Evolutionary conservation across 2,329 filamentous ascomycete species (phyloP), one percentile per base, ranked within the genome.

Genomic region (Penicillium hordei): DNA sequence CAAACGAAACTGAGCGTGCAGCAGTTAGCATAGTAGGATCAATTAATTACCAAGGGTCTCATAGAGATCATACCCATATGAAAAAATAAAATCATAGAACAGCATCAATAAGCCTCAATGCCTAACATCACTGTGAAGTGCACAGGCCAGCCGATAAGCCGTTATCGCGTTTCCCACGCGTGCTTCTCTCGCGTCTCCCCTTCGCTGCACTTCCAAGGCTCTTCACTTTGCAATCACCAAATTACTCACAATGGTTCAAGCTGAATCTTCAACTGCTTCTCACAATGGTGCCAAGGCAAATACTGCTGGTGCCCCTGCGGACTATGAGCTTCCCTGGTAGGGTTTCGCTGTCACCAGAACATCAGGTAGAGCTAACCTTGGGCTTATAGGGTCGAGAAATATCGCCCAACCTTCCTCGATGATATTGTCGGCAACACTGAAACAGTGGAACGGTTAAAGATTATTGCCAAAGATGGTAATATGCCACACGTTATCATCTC

Each of bases 401-500:
- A 97, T 79, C 86, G 94, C 39, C 94, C 94, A 1, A 84, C 96
- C 52, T 95, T 95, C 76, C 86, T 99, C 31, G 92, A 97, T 78
- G 93, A 99, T 78, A 88, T 99, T 52, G 94, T 99, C 54, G 94
- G 94, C 71, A 99, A 99, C 76, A 96, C 91, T 21, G 94, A 99
- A 75, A 99, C 94, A 1, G 92, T 99, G 68, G 93, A 97, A 76
- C 89, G 94, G 55, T 81, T 99, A 68, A 97, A 97, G 74, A 97
- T 99, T 70, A 97, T 99, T 68, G 93, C 94, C 46, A 94, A 93
- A 76, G 94, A 97, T 79, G 94, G 94, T 68, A 99, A 99, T 78
- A 97, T 99, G 93, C 94, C 94, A 2, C 94, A 99, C 78, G 86
- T 99, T 70, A 97, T 99, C 77, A 97, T 99, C 70, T 96, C 91